phyloP scores from a whole-genome alignment of 108 stramenopile genomes.

The Thalassiosira profunda region DNA sequence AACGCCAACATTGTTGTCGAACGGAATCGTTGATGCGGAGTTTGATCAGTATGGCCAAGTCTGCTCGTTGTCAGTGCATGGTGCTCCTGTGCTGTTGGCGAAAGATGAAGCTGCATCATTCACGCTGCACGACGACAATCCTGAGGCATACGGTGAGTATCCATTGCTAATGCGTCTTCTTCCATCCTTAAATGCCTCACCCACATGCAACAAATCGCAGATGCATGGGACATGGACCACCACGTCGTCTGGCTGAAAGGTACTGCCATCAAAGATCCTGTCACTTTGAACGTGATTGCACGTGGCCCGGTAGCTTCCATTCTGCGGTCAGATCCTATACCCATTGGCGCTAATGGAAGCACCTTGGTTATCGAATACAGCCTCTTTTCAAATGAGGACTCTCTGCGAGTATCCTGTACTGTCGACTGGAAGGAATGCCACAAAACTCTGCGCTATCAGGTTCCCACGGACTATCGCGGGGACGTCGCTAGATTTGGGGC shows the following conservation, averaged over 20 bases:
- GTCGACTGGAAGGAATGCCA: conserved; percentile 6
- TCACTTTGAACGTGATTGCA: background rate
- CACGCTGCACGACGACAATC: background rate
- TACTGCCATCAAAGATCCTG: background rate
- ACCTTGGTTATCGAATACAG: background rate
- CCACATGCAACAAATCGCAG: no score
- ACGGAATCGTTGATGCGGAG: conserved; percentile 4
- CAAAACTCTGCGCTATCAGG: conserved; percentile 4
- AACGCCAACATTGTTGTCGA: background rate
- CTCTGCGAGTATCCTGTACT: background rate
- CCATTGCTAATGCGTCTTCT: no score
- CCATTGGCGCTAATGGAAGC: conserved; percentile 4
- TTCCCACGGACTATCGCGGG: conserved; percentile 5
- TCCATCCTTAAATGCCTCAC: no score
- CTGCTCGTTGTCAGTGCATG: background rate
- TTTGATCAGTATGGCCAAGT: conserved; percentile 3
- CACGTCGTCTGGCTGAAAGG: conserved; percentile 8
- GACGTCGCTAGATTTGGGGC: conserved; percentile 6
- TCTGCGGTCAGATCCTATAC: background rate
- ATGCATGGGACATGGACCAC: conserved; percentile 11
- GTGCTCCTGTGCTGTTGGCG: background rate
- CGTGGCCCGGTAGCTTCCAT: background rate
- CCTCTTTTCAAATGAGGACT: background rate
- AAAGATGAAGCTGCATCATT: conserved; percentile 8
- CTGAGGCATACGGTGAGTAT: conserved; percentile 8